phyloP scores from a whole-genome alignment of 495 filamentous ascomycete genomes.

The Aspergillus bertholletiae region DNA sequence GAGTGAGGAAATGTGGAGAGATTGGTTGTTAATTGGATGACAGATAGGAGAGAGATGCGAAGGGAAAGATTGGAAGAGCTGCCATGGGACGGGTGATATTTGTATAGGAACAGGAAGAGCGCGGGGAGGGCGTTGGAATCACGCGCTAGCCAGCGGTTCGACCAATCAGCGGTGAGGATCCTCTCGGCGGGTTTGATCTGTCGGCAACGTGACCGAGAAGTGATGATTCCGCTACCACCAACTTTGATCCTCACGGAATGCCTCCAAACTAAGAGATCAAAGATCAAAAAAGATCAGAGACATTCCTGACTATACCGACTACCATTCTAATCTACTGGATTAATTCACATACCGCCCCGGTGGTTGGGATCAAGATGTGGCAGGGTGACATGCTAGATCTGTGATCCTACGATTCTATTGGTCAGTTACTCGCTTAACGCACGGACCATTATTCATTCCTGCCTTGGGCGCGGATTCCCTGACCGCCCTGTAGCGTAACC shows the following conservation, averaged over 20 bases:
- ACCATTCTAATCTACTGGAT: constrained; percentile 16
- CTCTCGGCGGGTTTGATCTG: constrained; percentile 25
- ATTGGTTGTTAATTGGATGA: constrained; percentile 36
- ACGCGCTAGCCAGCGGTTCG: constrained; percentile 35
- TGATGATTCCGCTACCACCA: constrained; percentile 18
- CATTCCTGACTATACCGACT: constrained; percentile 13
- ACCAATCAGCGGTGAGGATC: constrained; percentile 42
- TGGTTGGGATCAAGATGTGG: constrained; percentile 36
- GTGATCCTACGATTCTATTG: constrained; percentile 45
- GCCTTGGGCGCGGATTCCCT: background rate
- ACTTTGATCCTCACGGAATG: constrained; percentile 27
- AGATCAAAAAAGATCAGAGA: constrained; percentile 4
- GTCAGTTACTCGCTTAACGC: constrained; percentile 39
- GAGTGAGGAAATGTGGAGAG: constrained; percentile 27
- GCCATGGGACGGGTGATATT: constrained; percentile 42
- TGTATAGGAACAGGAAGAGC: constrained; percentile 33
- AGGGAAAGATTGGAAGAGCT: constrained; percentile 28
- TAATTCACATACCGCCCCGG: constrained; percentile 15
- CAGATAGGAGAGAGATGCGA: constrained; percentile 41
- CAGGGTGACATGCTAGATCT: constrained; percentile 29
- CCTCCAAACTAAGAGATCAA: constrained; percentile 24
- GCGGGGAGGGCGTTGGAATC: constrained; percentile 36
- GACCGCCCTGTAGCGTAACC: constrained; percentile 14
- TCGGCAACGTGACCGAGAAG: constrained; percentile 27
- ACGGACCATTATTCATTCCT: constrained; percentile 6